Evolutionary conservation across 179 eudicot species (phyloP), one percentile per base, ranked within the genome.

Genomic region (Nepenthes alata): DNA sequence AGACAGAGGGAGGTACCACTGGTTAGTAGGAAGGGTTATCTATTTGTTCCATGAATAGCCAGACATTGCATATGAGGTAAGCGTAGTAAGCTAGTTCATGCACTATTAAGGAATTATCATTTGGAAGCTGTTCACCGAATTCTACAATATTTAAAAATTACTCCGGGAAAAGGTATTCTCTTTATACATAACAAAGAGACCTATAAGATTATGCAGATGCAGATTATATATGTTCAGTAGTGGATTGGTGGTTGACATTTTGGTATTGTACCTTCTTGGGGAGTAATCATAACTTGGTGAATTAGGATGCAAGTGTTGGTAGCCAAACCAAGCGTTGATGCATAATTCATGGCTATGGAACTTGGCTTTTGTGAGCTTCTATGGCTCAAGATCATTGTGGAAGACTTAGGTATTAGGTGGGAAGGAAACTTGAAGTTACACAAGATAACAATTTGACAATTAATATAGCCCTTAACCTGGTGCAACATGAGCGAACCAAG

Each of bases 401-500:
- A 50, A 5, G 15, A 50, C 12, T 50, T 50, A 1, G 4, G 11
- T 6, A 50, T 50, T 6, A 25, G 25, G 25, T 25, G 25, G 25
- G 25, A 25, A 54, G 57, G 57, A 3, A 4, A 4, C 4, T n/a
- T 54, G 36, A 54, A 5, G 11, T 25, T 15, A 25, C 15, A 54
- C 36, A 35, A 4, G 45, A 41, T 7, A 7, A 41, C 8, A 54
- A 54, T 5, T 54, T 35, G 10, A 35, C 35, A 4, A 54, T 54
- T 54, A 14, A 10, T 7, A 41, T 41, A 7, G 45, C 45, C 8
- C 45, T 0, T 41, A 41, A 41, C 45, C 45, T 7, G 5, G 57
- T 54, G 9, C 57, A 54, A 54, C 57, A 54, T 54, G 57, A 54
- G 13, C 36, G 11, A 14, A 54, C 37, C 3, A 54, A 54, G 36